Conservation (phyloP, 345 rosid genomes). For the Acer campestre region DNA sequence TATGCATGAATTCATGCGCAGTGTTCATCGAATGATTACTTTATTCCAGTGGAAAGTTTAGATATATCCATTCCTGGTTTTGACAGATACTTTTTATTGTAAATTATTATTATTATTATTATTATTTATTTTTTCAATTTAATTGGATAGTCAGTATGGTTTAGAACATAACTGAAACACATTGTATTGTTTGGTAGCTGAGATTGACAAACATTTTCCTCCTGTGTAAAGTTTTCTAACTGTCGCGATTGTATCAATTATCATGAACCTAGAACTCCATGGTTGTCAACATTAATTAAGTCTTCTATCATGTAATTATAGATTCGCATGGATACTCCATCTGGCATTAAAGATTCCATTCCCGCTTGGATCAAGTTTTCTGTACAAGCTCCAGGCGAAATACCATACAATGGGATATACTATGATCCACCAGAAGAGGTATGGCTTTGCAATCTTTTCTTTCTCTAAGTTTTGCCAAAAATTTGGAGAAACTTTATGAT, state of each 20-base stretch:
- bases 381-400: conserved; percentile 93
- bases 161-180: background rate
- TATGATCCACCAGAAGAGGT: conserved; percentile 97
- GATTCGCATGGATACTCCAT: conserved; percentile 95
- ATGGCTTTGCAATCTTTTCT: conserved; percentile 16
- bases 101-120: background rate
- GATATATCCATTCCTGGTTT: background rate
- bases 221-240: background rate
- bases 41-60: background rate
- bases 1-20: background rate
- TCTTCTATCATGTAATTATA: conserved; percentile 36
- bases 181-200: background rate
- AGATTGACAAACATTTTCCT: background rate
- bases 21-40: background rate
- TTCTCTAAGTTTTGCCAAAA: conserved; percentile 11
- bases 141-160: background rate
- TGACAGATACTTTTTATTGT: background rate
- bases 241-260: conserved; percentile 2
- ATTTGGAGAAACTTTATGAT: conserved; percentile 3
- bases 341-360: conserved; percentile 93
- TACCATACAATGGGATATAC: conserved; percentile 91
- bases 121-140: background rate
- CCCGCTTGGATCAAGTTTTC: conserved; percentile 99
- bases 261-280: conserved; percentile 2
- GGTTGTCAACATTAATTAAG: conserved; percentile 8